These are phyloP conservation scores for Prunus mira DNA, from an alignment of 306 rosid genomes.

Conservation along the genomic window DNA sequence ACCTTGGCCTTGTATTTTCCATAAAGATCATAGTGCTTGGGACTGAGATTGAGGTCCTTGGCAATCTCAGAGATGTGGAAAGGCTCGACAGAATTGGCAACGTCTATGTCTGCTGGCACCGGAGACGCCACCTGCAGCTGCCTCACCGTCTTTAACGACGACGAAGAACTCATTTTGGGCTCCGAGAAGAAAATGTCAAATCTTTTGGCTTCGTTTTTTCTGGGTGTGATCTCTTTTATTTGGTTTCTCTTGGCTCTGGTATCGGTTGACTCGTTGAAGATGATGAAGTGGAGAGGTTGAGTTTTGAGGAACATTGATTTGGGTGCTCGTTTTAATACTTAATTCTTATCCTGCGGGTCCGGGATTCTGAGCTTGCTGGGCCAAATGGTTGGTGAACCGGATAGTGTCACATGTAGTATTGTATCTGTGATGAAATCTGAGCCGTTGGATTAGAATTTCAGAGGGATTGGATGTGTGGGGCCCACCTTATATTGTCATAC, in stretches of 20 bases:
- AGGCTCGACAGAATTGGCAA: constrained; percentile 85
- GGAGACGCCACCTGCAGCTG: constrained; percentile 77
- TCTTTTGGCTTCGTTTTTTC: not conserved
- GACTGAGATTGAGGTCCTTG: constrained; percentile 57
- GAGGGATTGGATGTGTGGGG: not conserved
- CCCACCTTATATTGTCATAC: too few relatives aligned
- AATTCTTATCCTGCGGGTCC: not conserved
- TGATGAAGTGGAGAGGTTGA: not conserved
- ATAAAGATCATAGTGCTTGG: constrained; percentile 80
- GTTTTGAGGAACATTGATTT: constrained; percentile 1
- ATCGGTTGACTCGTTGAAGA: not conserved
- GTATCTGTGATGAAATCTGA: not conserved
- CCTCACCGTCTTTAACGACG: constrained; percentile 43
- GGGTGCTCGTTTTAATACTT: not conserved
- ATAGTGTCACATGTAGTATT: not conserved
- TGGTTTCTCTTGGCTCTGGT: not conserved
- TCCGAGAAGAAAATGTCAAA: not conserved
- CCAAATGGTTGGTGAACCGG: not conserved
- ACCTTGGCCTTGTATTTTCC: constrained; percentile 97
- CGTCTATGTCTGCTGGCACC: constrained; percentile 89
- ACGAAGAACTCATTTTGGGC: constrained; percentile 51
- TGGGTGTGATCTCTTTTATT: not conserved
- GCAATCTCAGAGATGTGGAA: constrained; percentile 82
- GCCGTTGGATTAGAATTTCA: not conserved
- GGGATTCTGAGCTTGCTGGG: not conserved